Base-by-base conservation (phyloP, 2,329 filamentous ascomycete genomes). In the Aspergillus hortae region DNA sequence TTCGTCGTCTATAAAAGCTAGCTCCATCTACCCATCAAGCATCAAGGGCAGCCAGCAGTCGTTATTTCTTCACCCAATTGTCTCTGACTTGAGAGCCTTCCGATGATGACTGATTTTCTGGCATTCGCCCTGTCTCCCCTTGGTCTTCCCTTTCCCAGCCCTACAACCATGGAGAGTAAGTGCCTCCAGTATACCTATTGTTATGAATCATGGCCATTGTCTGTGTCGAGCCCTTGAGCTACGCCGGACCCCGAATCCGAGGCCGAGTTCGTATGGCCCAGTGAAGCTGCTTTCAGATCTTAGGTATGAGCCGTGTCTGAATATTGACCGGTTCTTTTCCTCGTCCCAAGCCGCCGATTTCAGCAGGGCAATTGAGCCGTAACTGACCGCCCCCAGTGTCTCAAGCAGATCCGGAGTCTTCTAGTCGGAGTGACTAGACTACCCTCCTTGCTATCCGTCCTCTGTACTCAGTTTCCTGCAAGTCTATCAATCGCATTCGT, bases 11-110 rank as follows among this genome's bases (percentile, higher is more conserved):
- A 45, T 45, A 45, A 45, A 45, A 45, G 38, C 43, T 23, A 15
- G 43, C 43, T 45, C 43, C 43, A 23, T 45, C 43, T 45, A 45
- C 43, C 27, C 43, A 45, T 45, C 43, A 45, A 45, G 23, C 10
- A n/a, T n/a, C n/a, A n/a, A n/a, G n/a, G n/a, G 27, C 43, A 45
- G 23, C 43, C 23, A 45, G 23, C 25, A 27, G 21, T 45, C 43
- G 43, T 45, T 9, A 5, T 32, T 45, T 23, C 43, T 45, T 45
- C 43, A 45, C 23, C 43, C 23, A 10, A 45, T 45, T 45, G n/a
- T n/a, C n/a, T n/a, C n/a, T n/a, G n/a, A n/a, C n/a, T n/a, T n/a
- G n/a, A n/a, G n/a, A n/a, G n/a, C n/a, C n/a, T n/a, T n/a, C n/a
- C n/a, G n/a, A n/a, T n/a, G n/a, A n/a, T n/a, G n/a, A n/a, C n/a